A percentile compares a stretch with the other conserved stretches of the same genome.
phyloP scores from a whole-genome alignment of 441 rosid genomes.

The Corymbia calophylla region DNA sequence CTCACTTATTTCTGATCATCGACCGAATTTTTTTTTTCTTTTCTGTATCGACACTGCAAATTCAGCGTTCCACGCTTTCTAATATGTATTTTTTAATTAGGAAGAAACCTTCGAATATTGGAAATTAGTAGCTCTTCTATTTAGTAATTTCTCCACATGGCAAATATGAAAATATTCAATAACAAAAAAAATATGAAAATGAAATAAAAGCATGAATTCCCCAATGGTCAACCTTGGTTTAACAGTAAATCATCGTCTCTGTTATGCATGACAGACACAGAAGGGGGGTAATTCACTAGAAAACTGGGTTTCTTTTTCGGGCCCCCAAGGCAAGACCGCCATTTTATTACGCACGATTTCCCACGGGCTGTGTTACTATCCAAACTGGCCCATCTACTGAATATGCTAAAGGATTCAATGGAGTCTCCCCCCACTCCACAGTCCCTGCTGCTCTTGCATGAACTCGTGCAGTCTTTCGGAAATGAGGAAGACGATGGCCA shows the following conservation, averaged over 20 bases:
- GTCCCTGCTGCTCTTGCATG: background rate
- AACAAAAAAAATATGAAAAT: background rate
- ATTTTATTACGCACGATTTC: rapidly evolving
- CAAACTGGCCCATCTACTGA: background rate
- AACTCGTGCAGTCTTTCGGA: background rate
- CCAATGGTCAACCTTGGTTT: background rate
- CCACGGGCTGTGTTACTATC: rapidly evolving
- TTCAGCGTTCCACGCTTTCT: background rate
- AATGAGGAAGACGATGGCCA: background rate
- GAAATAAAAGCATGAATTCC: no score
- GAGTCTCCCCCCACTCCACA: rapidly evolving
- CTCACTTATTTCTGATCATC: background rate
- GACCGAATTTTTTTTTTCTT: no score
- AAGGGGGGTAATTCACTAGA: background rate
- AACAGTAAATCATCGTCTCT: background rate
- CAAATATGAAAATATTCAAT: background rate
- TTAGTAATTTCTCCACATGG: background rate
- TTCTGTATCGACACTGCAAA: no score
- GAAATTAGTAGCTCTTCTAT: background rate
- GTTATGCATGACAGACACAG: no score
- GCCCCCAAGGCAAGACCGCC: rapidly evolving
- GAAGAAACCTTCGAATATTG: background rate
- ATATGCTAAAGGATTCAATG: background rate
- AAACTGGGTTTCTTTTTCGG: background rate
- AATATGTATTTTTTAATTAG: no score